Base-by-base conservation (phyloP, 768 basidiomycete genomes). In the Suillus weaverae region DNA sequence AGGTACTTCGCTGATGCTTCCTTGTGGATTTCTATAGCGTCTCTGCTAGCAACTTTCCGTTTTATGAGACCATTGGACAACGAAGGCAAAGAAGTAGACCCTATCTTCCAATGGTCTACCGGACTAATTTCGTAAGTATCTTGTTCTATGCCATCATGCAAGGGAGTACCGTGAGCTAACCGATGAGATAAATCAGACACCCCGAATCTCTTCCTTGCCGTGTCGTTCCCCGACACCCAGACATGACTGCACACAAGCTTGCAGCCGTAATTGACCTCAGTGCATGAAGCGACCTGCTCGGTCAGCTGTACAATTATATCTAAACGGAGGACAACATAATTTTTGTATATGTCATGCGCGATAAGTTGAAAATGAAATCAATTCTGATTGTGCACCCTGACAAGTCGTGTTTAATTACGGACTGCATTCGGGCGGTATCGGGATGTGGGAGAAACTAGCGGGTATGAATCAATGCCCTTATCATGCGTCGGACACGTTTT, bases 1-100 rank as follows among this genome's bases (percentile, higher is more conserved):
- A 68, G 66, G 46, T 62, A 75, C 66, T 77, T 75, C 35, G 74
- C 74, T 26, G 72, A 75, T 7, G 72, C 76, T 14, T 75, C 74
- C 46, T 30, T 75, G n/a, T 75, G 74, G 74, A 68, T 76, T 57
- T 76, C 72, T 20, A 66, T 75, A 5, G 74, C 66, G 10, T 74
- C 75, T 61, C 67, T 75, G 20, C 73, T 77, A 44, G 50, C 74
- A 60, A 43, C 60, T n/a, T 75, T 77, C 61, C 72, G 68, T 38
- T 76, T 77, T 44, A 67, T 64, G 76, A 77, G 68, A 64, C 69
- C 61, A 30, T 46, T 74, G 64, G 69, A 77, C 44, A 63, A 68
- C 26, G 63, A 72, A 35, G 76, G 76, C 4, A 48, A 36, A 22
- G 76, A 77, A 57, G 48, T 68, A 32, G 64, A 76, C 20, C 70